Conservation (phyloP, 2,329 filamentous ascomycete species). For the Lasiodiplodia sp. region DNA sequence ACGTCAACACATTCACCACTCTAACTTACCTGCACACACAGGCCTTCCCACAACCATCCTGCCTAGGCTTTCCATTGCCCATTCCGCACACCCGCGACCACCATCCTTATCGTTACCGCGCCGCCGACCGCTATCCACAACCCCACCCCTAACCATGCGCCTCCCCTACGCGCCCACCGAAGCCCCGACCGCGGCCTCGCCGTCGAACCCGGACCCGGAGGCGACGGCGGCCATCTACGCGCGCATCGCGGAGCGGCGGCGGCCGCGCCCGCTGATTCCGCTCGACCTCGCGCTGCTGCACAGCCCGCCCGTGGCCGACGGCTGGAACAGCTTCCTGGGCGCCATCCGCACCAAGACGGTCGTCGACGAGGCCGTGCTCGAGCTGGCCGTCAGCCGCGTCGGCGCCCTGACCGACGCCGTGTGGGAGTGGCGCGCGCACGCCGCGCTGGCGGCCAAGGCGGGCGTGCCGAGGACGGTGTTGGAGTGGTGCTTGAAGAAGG, state of each 20-base stretch:
- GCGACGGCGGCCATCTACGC: slow-evolving; percentile 60
- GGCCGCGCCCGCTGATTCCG: slow-evolving; percentile 57
- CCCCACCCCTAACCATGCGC: slow-evolving; percentile 55
- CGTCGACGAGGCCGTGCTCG: slow-evolving; percentile 64
- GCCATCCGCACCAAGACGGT: slow-evolving; percentile 62
- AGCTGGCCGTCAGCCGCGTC: slow-evolving; percentile 83
- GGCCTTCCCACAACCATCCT: background rate
- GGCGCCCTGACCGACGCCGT: slow-evolving; percentile 81
- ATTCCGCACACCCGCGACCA: background rate
- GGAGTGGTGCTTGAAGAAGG: slow-evolving; percentile 61
- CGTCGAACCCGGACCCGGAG: slow-evolving; percentile 28
- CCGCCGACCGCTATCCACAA: slow-evolving; percentile 29
- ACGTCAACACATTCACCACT: background rate
- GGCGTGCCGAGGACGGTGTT: slow-evolving; percentile 73
- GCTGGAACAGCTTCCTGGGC: slow-evolving; percentile 65
- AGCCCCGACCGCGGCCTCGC: slow-evolving; percentile 49
- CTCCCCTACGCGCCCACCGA: slow-evolving; percentile 62
- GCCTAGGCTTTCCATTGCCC: background rate
- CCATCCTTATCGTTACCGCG: background rate
- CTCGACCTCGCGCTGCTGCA: slow-evolving; percentile 64
- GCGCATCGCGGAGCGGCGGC: slow-evolving; percentile 61
- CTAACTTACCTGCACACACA: background rate
- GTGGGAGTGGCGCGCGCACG: slow-evolving; percentile 86
- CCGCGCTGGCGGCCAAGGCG: slow-evolving; percentile 62
- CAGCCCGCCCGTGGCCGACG: slow-evolving; percentile 63